A percentile compares a stretch with the other conserved stretches of the same genome.
phyloP scores from a whole-genome alignment of 169 alveolate genomes.

The Cryptosporidium ryanae region DNA sequence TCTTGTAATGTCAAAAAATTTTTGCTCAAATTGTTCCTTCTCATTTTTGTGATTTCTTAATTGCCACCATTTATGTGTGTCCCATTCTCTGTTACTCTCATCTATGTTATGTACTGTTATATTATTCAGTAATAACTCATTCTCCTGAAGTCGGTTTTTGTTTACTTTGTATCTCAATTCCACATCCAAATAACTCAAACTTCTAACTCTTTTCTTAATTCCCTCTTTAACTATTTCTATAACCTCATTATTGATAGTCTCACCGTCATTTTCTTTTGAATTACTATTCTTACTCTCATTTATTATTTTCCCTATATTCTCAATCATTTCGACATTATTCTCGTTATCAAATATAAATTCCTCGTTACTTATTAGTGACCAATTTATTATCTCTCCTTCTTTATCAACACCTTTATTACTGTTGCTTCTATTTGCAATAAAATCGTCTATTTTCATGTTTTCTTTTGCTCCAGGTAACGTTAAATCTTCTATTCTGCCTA shows the following conservation, averaged over 20 bases:
- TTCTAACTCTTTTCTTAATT: constrained; percentile 26
- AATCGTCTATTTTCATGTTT: neutral
- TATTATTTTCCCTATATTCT: neutral
- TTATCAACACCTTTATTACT: neutral
- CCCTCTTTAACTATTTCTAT: neutral
- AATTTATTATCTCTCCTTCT: neutral
- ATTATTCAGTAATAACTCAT: neutral
- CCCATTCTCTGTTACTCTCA: constrained; percentile 33
- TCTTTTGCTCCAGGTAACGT: constrained; percentile 21
- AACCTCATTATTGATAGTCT: neutral
- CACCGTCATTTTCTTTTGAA: neutral
- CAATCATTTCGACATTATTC: constrained; percentile 3
- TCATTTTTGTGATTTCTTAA: constrained; percentile 2
- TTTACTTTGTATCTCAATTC: constrained; percentile 10
- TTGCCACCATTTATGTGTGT: constrained; percentile 60
- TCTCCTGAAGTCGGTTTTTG: neutral
- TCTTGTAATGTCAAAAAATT: neutral
- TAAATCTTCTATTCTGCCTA: constrained; percentile 48
- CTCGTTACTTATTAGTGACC: constrained; percentile 44
- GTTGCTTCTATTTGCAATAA: neutral
- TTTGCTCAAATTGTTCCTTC: neutral
- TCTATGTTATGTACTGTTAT: neutral
- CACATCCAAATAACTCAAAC: constrained; percentile 29
- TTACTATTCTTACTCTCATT: neutral
- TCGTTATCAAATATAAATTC: constrained; percentile 47